Evolutionary conservation across 2,329 filamentous ascomycete genomes (phyloP), one percentile per base, ranked within the genome.

Genomic region (Colletotrichum navitas): DNA sequence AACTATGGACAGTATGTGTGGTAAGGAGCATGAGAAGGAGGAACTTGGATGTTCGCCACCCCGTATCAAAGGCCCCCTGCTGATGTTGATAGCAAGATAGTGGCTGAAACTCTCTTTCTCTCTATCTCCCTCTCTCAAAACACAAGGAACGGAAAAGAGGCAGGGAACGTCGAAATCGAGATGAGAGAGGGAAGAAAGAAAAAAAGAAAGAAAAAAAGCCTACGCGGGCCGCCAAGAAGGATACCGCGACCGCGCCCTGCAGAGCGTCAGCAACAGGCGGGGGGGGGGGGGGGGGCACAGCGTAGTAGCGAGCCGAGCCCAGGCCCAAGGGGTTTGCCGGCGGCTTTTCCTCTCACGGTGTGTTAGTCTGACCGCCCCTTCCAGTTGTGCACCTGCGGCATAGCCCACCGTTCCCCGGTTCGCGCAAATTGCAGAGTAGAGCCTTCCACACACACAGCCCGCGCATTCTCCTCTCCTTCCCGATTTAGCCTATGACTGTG

Each of bases 311-410:
- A 52, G 49, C 26, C 49, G 16, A 43, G 41, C 41, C 41, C 41
- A 43, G 41, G 5, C 45, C 47, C 47, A 16, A 18, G 39, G 39
- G 36, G 34, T 12, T n/a, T 24, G 47, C 29, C 47, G 2, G 47
- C 29, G 16, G 51, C 16, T 21, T 18, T 26, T 29, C n/a, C 18
- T n/a, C 43, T 21, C 59, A 16, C 36, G 52, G 64, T 55, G 63
- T 72, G 69, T 54, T 72, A 72, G 66, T 32, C 69, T 72, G 69
- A 72, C 69, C 69, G 66, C 69, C 69, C 47, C 41, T 68, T 68
- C 64, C 29, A 16, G 59, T 36, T 21, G 55, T 16, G 8, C 36
- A 55, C n/a, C 12, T 47, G 61, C 49, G 61, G 61, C 49, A 26
- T 49, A 63, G 61, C 39, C 39, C 49, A 26, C 39, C 21, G 39